Percentiles rank a stretch among this genome's conserved stretches.
Evolutionary conservation across 768 basidiomycete species (phyloP).

Genomic region (Arthromyces matolae): DNA sequence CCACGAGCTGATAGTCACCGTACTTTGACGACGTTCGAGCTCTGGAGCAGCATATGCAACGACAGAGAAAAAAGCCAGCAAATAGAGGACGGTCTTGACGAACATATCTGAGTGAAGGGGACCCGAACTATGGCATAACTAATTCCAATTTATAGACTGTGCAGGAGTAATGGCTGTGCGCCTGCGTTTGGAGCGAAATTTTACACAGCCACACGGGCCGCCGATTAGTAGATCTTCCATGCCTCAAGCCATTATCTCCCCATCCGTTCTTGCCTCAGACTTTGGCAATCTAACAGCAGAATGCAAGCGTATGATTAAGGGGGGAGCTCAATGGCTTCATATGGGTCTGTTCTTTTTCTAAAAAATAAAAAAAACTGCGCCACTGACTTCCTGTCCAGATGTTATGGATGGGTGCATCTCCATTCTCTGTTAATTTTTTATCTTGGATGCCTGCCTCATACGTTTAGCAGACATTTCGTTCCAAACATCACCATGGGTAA

Average conservation of each 20-base stretch:
- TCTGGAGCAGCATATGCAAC: slow-evolving; percentile 34
- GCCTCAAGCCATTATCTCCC: slow-evolving; percentile 91
- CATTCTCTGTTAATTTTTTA: slow-evolving; percentile 19
- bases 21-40: slow-evolving; percentile 43
- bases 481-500: slow-evolving; percentile 97
- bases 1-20: too few species aligned
- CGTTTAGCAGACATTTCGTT: slow-evolving; percentile 88
- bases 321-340: slow-evolving; percentile 96
- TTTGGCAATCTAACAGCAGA: slow-evolving; percentile 93
- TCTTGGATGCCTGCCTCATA: slow-evolving; percentile 9
- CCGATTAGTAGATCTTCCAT: slow-evolving; percentile 24
- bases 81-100: slow-evolving; percentile 31
- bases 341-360: slow-evolving; percentile 66
- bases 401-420: slow-evolving; percentile 99
- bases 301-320: slow-evolving; percentile 94
- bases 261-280: slow-evolving; percentile 95
- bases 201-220: too few species aligned
- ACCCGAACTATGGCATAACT: too few species aligned
- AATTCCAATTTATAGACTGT: too few species aligned
- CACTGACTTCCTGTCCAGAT: slow-evolving; percentile 45
- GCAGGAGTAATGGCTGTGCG: too few species aligned
- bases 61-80: slow-evolving; percentile 33
- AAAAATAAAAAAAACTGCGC: too few species aligned
- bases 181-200: too few species aligned
- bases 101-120: slow-evolving; percentile 33